Evolutionary conservation across 169 alveolate species (phyloP).

Genomic region (Amoebophrya sp.): DNA sequence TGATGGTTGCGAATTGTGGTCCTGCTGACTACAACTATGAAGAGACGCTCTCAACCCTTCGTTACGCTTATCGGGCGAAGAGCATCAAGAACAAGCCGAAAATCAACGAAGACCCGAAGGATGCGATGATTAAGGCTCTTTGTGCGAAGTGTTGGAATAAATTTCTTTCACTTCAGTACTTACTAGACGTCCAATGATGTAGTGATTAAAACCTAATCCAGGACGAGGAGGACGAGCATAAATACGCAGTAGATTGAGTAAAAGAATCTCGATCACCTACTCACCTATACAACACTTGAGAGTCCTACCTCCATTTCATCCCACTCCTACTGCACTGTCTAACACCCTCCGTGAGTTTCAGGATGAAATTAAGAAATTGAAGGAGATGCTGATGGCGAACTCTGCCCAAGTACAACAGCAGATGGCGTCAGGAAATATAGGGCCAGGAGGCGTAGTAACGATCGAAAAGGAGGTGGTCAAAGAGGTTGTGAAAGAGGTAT

Average conservation of each 20-base stretch:
- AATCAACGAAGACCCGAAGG: conserved; percentile 80
- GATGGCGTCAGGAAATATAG: conserved; percentile 14
- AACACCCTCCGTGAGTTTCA: conserved; percentile 67
- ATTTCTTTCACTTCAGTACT: neutral
- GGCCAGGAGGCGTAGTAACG: conserved; percentile 25
- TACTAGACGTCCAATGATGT: neutral
- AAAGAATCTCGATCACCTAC: too few relatives aligned
- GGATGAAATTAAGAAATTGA: conserved; percentile 68
- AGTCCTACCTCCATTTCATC: too few relatives aligned
- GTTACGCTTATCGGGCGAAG: conserved; percentile 79
- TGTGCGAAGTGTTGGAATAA: neutral
- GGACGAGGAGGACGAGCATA: conserved; percentile 35
- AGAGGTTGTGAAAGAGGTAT: conserved; percentile 30
- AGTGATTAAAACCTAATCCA: neutral
- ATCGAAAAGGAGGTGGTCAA: conserved; percentile 28
- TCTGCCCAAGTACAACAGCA: neutral
- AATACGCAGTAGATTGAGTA: too few relatives aligned
- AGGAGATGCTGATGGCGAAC: conserved; percentile 54
- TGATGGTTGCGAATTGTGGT: conserved; percentile 80
- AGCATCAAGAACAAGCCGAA: conserved; percentile 71
- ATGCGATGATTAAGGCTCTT: conserved; percentile 55
- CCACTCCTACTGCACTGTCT: too few relatives aligned
- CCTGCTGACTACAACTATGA: conserved; percentile 83
- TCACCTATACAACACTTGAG: too few relatives aligned
- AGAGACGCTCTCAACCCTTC: conserved; percentile 76